Conservation (phyloP, 2,329 filamentous ascomycete genomes). For the Seiridium unicorne region DNA sequence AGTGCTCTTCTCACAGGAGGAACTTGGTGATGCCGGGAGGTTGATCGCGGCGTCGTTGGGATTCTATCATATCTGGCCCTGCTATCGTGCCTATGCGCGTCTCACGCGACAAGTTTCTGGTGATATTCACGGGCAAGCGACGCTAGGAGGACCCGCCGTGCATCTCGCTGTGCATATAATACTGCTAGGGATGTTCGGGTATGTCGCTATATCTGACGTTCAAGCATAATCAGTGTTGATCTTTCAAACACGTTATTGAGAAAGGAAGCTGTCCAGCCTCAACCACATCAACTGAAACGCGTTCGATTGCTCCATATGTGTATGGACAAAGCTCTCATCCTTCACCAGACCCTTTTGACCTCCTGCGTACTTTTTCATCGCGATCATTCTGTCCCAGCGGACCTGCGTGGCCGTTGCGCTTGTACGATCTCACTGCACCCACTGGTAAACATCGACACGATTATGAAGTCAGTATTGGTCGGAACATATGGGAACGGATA, state of each 20-base stretch:
- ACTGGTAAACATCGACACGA: too few species aligned
- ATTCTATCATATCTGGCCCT: conserved; percentile 49
- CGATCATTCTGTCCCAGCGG: too few species aligned
- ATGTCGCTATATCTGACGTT: neutral
- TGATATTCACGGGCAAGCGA: conserved; percentile 15
- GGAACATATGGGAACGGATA: too few species aligned
- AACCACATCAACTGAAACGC: too few species aligned
- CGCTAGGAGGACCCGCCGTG: conserved; percentile 43
- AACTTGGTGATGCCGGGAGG: conserved; percentile 28
- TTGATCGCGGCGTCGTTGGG: conserved; percentile 39
- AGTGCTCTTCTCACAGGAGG: conserved; percentile 27
- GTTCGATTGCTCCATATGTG: too few species aligned
- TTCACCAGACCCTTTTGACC: too few species aligned
- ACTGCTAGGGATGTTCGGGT: conserved; percentile 25
- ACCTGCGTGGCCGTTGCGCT: too few species aligned
- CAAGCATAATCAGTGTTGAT: neutral
- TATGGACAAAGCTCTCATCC: too few species aligned
- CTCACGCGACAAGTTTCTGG: conserved; percentile 21
- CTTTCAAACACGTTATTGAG: neutral
- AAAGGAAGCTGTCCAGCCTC: too few species aligned
- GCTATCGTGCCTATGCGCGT: conserved; percentile 37
- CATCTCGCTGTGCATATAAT: conserved; percentile 42
- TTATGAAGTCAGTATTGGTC: too few species aligned
- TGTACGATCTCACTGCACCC: too few species aligned
- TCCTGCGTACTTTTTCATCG: too few species aligned